These are phyloP conservation scores for Trichoderma cornu-damae DNA, from an alignment of 2,329 filamentous ascomycete genomes.

Conservation along the genomic window DNA sequence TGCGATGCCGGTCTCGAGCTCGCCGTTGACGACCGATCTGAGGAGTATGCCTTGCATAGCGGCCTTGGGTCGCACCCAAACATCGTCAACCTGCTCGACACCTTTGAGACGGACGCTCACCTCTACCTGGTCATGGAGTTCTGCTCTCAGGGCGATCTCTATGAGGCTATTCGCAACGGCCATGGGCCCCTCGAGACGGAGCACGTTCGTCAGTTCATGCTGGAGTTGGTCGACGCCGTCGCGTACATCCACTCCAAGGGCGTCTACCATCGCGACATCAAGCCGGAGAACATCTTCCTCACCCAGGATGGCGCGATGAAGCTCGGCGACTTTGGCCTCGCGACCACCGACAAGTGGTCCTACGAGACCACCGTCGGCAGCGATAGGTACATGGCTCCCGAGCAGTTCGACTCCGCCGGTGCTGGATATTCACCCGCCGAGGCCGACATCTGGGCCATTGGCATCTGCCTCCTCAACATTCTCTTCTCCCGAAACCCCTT, in stretches of 20 bases:
- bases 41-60: slow-evolving; percentile 74
- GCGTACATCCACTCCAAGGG: slow-evolving; percentile 86
- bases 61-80: slow-evolving; percentile 77
- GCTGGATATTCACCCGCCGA: slow-evolving; percentile 87
- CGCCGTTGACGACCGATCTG: slow-evolving; percentile 74
- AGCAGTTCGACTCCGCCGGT: slow-evolving; percentile 88
- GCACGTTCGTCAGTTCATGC: slow-evolving; percentile 95
- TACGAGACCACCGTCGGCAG: slow-evolving; percentile 92
- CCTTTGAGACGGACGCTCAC: slow-evolving; percentile 88
- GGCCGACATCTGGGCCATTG: slow-evolving; percentile 95
- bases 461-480: slow-evolving; percentile 93
- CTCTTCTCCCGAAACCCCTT: slow-evolving; percentile 97
- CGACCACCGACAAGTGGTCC: slow-evolving; percentile 84
- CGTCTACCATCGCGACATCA: slow-evolving; percentile 96
- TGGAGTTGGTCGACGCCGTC: slow-evolving; percentile 84
- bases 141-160: slow-evolving; percentile 90
- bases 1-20: slow-evolving; percentile 58
- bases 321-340: slow-evolving; percentile 91
- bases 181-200: slow-evolving; percentile 90
- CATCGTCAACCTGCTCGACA: slow-evolving; percentile 86
- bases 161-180: slow-evolving; percentile 89
- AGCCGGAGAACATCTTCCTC: slow-evolving; percentile 98
- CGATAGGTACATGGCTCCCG: slow-evolving; percentile 98
- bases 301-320: slow-evolving; percentile 85
- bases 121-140: slow-evolving; percentile 91